A percentile compares a stretch with the other conserved stretches of the same genome.
These are phyloP conservation scores for Leccinum subspadiceum DNA, from an alignment of 1,284 basidiomycete genomes.

Conservation along the genomic window DNA sequence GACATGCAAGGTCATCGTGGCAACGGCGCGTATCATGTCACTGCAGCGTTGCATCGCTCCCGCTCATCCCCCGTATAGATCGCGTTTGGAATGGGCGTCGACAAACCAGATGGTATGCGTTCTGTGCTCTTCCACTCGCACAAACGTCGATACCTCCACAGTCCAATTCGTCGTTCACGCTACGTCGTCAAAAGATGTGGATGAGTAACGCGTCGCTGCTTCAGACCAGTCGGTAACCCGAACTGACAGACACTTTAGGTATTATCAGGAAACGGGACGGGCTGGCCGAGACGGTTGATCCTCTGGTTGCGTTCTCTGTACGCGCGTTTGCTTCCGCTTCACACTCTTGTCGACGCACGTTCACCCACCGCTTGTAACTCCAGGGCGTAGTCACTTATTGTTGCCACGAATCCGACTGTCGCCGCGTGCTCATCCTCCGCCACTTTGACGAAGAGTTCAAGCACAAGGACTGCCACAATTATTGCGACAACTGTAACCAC, in stretches of 20 bases:
- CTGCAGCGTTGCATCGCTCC: constrained; percentile 10
- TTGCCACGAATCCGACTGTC: constrained; percentile 80
- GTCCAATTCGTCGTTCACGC: constrained; percentile 82
- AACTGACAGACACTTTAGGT: constrained; percentile 36
- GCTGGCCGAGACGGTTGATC: constrained; percentile 76
- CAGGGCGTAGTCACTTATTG: constrained; percentile 68
- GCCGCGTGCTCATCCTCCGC: constrained; percentile 79
- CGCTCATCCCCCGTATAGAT: constrained; percentile 42
- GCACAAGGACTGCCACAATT: constrained; percentile 51
- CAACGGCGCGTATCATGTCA: constrained; percentile 57
- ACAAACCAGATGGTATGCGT: constrained; percentile 73
- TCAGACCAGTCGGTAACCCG: background rate
- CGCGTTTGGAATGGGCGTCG: constrained; percentile 98
- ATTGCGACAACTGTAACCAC: constrained; percentile 76
- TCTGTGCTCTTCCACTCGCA: background rate
- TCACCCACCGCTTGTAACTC: constrained; percentile 32
- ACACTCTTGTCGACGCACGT: background rate
- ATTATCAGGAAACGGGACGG: constrained; percentile 85
- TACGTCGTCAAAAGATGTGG: constrained; percentile 65
- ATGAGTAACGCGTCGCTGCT: constrained; percentile 43
- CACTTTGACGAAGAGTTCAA: constrained; percentile 72
- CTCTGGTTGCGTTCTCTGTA: constrained; percentile 63
- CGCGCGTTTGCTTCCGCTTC: background rate
- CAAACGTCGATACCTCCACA: constrained; percentile 24
- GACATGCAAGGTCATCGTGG: constrained; percentile 81